Base-by-base conservation (phyloP, 208 protist genomes). In the Balamuthia mandrillaris region DNA sequence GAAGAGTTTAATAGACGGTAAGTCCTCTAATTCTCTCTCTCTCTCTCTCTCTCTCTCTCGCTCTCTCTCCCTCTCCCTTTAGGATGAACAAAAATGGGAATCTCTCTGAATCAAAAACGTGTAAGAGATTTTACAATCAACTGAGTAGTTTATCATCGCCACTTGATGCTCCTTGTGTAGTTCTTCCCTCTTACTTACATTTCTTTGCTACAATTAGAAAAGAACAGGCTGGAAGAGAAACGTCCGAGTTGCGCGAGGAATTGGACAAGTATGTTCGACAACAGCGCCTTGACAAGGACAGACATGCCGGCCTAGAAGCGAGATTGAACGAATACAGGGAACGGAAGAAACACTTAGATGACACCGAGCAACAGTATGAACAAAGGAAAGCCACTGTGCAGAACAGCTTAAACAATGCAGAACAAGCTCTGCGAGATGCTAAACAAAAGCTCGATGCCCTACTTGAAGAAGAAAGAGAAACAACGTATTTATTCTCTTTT, bases 251-350 rank as follows among this genome's bases (percentile, higher is more conserved):
- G 27, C 29, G 82, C 89, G 47, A 88, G 88, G 61, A 95, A 90
- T 58, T 93, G 0, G 81, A 78, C 33, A 18, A 41, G 42, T 21
- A 78, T 16, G 29, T 54, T 0, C 7, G 77, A n/a, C 45, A 68
- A 42, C 84, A 86, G 31, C 85, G 61, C 31, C 44, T 61, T 9
- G 47, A 56, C 49, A 79, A 44, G 1, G 24, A 90, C 66, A 18
- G 83, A 16, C 79, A 96, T 10, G 52, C 74, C 18, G 60, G 86
- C 0, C 93, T 96, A 47, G 92, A 96, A 27, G 85, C 91, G 68
- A 72, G 84, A 21, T 93, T 93, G 42, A 84, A 79, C 9, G 86
- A 92, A 49, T 93, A 96, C 35, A 88, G 95, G 39, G 85, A 63
- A 24, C 91, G 89, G 41, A 72, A 83, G 24, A 42, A 81, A 45